These are phyloP conservation scores for Tetracladium marchalianum DNA, from an alignment of 495 filamentous ascomycete species.

Conservation along the genomic window DNA sequence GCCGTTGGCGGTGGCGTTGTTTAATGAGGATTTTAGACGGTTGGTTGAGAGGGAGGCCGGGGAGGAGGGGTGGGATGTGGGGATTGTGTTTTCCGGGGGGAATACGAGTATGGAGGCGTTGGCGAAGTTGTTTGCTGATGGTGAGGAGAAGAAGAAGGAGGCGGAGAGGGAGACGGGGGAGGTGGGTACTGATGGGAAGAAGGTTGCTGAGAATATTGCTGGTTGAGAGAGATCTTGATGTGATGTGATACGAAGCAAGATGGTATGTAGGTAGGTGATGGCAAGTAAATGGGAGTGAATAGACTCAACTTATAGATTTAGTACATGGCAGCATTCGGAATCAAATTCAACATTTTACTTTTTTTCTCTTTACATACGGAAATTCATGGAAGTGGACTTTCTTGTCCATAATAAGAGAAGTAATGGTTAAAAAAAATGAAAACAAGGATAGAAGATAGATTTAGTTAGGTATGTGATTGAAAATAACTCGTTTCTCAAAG, in stretches of 20 bases:
- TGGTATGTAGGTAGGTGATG: not conserved
- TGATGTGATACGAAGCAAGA: not conserved
- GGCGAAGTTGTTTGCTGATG: conserved; percentile 44
- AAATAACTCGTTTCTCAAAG: no score
- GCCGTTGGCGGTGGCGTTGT: conserved; percentile 72
- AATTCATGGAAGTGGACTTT: no score
- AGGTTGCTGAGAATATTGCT: conserved; percentile 36
- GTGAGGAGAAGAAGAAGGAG: conserved; percentile 2
- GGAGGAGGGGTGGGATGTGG: conserved; percentile 74
- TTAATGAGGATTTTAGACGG: conserved; percentile 70
- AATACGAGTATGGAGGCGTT: conserved; percentile 82
- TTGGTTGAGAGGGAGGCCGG: conserved; percentile 62
- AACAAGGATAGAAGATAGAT: no score
- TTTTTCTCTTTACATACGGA: no score
- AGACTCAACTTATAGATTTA: no score
- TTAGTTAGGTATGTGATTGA: no score
- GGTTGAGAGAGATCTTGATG: conserved; percentile 20
- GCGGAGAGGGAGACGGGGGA: conserved; percentile 21
- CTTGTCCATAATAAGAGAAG: no score
- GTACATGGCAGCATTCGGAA: no score
- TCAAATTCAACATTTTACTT: no score
- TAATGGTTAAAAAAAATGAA: no score
- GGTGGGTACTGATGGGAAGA: conserved; percentile 28
- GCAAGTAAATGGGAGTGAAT: no score
- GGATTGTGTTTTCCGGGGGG: conserved; percentile 78